Base-by-base conservation (phyloP, 129 eudicot species). In the Solidago caesia region DNA sequence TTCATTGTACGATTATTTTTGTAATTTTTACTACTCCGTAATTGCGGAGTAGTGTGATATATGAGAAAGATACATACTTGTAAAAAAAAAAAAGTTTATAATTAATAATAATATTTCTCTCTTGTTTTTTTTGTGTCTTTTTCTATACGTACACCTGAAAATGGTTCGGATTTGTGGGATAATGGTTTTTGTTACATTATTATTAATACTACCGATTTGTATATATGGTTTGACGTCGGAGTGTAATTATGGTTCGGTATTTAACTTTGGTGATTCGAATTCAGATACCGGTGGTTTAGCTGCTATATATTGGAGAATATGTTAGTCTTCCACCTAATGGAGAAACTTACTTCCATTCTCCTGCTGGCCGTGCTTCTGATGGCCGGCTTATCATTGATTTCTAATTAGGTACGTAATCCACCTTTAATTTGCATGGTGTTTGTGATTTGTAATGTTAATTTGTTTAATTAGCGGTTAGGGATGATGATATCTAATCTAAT, bases 261-360 rank as follows among this genome's bases (percentile, higher is more conserved):
- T 79, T 15, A 85, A 85, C 89, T 85, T 85, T 74, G 89, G 89
- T 7, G 89, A 87, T 69, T 87, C 91, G 1, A 87, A 87, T 57
- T 87, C 91, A 8, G 91, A 87, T 59, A 87, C 91, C 6, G 91
- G 91, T 41, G 88, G 79, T 29, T 58, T 83, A n/a, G 15, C 81
- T 41, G 81, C 88, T 9, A 80, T 79, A 26, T 84, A 21, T 74
- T 5, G 84, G 86, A 4, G 77, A 80, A 66, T 48, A 75, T 45
- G 75, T 64, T 5, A 46, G n/a, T 49, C 82, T 69, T 51, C 82
- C 87, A 2, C 85, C 90, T 47, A 61, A 86, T 67, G 90, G 90
- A 8, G 83, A 80, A 62, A 77, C 90, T 21, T 86, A 69, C 84
- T 87, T 87, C 82, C 75, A 61, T 29, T 61, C 16, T 7, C 67